Base-by-base conservation (phyloP, 106 monocot species). In the Dioscorea dumetorum region DNA sequence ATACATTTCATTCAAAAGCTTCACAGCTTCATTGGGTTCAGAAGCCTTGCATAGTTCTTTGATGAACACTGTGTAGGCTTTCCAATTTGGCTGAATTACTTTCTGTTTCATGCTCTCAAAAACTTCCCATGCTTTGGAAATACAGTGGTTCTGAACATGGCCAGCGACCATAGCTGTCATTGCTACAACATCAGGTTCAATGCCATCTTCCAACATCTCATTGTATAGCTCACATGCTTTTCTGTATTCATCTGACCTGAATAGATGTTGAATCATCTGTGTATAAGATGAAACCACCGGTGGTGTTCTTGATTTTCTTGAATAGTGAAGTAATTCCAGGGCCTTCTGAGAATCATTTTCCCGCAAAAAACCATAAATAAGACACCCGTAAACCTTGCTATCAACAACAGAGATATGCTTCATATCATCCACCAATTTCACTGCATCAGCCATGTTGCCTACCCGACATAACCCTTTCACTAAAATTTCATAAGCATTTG, bases 1-100 rank as follows among this genome's bases (percentile, higher is more conserved):
- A 13, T 49, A 66, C 87, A 94, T 85, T 62, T 87, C 87, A 49
- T 66, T 71, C 35, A 94, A 57, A 71, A 90, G 72, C 78, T 73
- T 81, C 0, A 85, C 62, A 20, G 85, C 90, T 49, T 90, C 90
- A 18, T 72, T 64, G 14, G 84, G 76, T 54, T 66, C 81, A 1
- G 85, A 88, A 51, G 77, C 74, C 76, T 83, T 84, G 57, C 91
- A 88, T 5, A 95, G 85, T 73, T 95, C 88, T 69, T 80, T 82
- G 67, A 85, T 80, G 70, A 95, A 84, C 57, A 86, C 79, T 11
- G 75, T 80, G 63, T 86, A 91, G 59, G 81, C 76, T 68, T 86
- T 85, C 73, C 56, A 70, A 33, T 63, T 82, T 10, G 81, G 83
- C 12, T 19, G 73, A 13, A 69, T 64, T 13, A 75, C 74, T 50